Base-by-base conservation (phyloP, 2,329 filamentous ascomycete genomes). In the Stachybotrys elegans region DNA sequence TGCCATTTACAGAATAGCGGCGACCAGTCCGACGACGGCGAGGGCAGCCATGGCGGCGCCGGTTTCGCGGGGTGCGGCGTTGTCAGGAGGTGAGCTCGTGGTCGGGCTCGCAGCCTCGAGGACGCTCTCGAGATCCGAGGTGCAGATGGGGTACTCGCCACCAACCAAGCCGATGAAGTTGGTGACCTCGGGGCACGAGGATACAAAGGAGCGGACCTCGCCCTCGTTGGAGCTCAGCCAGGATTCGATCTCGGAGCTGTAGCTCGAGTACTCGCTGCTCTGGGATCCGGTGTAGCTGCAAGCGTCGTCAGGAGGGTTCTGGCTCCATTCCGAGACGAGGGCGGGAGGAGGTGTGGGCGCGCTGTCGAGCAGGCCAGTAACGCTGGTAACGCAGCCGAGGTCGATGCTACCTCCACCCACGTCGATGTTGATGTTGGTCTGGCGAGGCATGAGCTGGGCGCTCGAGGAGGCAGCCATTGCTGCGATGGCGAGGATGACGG, bases 231-330 rank as follows among this genome's bases (percentile, higher is more conserved):
- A 35, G 17, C 43, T 44, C 53, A 57, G 59, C 64, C 66, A 69
- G 3, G 51, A 54, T 9, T 49, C 17, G 25, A 62, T 43, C 48
- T 58, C 43, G 40, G 51, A 53, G 50, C 50, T 57, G 58, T 66
- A 68, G 47, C 51, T 55, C 20, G 51, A 46, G 54, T 60, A 66
- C 34, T 61, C 50, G 22, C 45, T 50, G 51, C 49, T 57, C 19
- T 48, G 31, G n/a, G 66, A 61, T 6, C 56, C 44, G 43, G 45
- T 56, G 55, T 61, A 57, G 48, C 45, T 17, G 62, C 65, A 68
- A 4, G 55, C 50, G 56, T 66, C 56, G 42, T 58, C 56, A 42
- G 53, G 51, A 6, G 56, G 50, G 50, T 60, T 42, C 8, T 48
- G 44, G 9, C 38, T 37, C 22, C 53, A 25, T 49, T 58, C 58